Evolutionary conservation across 1,284 basidiomycete genomes (phyloP).

Genomic region (Bondarzewia mesenterica): DNA sequence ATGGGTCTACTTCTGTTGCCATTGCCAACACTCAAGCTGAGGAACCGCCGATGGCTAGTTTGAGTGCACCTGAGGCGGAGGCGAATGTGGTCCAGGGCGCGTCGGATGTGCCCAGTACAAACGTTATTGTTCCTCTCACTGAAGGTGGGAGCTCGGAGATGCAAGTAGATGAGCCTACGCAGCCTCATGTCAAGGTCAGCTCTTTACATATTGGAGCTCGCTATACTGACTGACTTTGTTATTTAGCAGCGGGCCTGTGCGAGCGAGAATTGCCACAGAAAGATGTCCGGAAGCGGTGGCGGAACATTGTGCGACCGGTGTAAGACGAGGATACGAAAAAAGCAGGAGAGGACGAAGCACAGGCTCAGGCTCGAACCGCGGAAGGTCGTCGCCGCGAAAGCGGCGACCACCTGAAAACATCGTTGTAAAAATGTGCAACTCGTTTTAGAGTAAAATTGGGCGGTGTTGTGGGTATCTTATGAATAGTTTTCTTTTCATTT

Average conservation of each 20-base stretch:
- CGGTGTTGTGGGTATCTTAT: no score
- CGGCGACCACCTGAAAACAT: background rate
- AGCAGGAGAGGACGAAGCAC: slow-evolving; percentile 32
- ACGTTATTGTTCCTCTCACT: background rate
- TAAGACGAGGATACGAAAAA: slow-evolving; percentile 34
- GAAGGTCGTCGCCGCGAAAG: slow-evolving; percentile 2
- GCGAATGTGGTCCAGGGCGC: no score
- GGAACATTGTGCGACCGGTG: slow-evolving; percentile 36
- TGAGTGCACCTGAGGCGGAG: no score
- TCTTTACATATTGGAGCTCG: no score
- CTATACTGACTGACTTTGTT: background rate
- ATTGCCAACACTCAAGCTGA: no score
- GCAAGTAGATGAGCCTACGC: no score
- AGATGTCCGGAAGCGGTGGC: slow-evolving; percentile 16
- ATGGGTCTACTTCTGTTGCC: background rate
- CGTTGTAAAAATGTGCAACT: no score
- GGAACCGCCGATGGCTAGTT: no score
- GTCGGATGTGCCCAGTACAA: background rate
- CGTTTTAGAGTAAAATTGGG: no score
- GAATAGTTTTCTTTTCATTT: no score
- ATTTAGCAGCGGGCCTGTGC: slow-evolving; percentile 16
- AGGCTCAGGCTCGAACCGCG: slow-evolving; percentile 36
- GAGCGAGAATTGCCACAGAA: slow-evolving; percentile 24
- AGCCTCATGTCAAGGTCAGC: no score
- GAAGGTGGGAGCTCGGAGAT: no score